Evolutionary conservation across 495 filamentous ascomycete genomes (phyloP), one percentile per base, ranked within the genome.

Genomic region (Amphirosellinia nigrospora): DNA sequence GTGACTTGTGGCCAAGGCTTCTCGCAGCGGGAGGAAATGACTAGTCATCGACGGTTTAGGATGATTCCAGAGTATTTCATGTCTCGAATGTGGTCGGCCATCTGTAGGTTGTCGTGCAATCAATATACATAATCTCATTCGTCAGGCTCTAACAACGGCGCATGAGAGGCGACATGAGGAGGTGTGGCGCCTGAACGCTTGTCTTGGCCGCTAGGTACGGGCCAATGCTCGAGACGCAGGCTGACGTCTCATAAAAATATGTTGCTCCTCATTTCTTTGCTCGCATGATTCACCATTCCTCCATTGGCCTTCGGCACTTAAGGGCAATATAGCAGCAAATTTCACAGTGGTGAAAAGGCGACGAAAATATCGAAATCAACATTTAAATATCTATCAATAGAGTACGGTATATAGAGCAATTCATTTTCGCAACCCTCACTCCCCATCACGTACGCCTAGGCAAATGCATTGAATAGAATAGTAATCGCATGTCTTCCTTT

Each of bases 121-220:
- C 30, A 30, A 9, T 11, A 64, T 1, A 10, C 6, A 8, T 2
- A 15, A 48, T 64, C 61, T 36, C 9, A 64, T 64, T 64, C 61
- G 61, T 43, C 38, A 10, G 61, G 28, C 16, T n/a, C 61, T 19
- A n/a, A 36, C 19, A n/a, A 16, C 11, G 2, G 16, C 19, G 41
- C 61, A 64, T 36, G 19, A 36, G 36, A 64, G 7, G 61, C 41
- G 61, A 64, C 43, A 64, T 64, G 48, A 62, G 21, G n/a, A n/a
- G 13, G 58, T 45, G 38, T 62, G 61, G 16, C 43, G 61, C 41
- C 43, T 38, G 61, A 64, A 2, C 21, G 28, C 4, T 50, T 64
- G 48, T 50, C 26, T 50, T 34, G 28, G 38, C 23, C 11, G 8
- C 26, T 41, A 15, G 8, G 15, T 1, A 41, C 10, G 61, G 30